Conservation (phyloP, 1,284 basidiomycete species). For the Apiotrichum gamsii region DNA sequence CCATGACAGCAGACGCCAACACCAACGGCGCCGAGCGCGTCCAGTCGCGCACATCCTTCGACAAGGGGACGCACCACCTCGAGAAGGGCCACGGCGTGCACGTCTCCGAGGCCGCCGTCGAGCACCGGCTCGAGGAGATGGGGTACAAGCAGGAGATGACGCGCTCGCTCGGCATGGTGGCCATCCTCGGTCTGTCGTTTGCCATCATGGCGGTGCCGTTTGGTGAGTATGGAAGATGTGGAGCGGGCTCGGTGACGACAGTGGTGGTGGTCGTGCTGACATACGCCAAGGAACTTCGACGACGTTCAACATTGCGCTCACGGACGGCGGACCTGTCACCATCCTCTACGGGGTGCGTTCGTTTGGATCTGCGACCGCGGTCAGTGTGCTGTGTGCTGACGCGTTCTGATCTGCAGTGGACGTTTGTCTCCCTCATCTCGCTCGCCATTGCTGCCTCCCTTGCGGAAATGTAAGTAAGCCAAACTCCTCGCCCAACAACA, state of each 20-base stretch:
- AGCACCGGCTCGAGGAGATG: slow-evolving; percentile 42
- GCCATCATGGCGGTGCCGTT: slow-evolving; percentile 47
- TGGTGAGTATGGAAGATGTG: slow-evolving; percentile 4
- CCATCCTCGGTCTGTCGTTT: slow-evolving; percentile 47
- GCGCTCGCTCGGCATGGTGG: slow-evolving; percentile 49
- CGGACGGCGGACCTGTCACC: slow-evolving; percentile 48
- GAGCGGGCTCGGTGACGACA: neutral
- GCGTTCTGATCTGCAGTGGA: slow-evolving; percentile 33
- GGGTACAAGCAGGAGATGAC: slow-evolving; percentile 49
- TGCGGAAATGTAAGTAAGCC: slow-evolving; percentile 45
- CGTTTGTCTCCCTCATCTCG: slow-evolving; percentile 49
- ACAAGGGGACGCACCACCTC: no score
- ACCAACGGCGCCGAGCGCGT: no score
- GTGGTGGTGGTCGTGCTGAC: slow-evolving; percentile 1
- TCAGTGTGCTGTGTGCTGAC: no score
- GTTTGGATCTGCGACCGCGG: no score
- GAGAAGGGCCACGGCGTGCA: neutral
- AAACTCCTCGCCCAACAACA: no score
- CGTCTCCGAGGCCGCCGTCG: slow-evolving; percentile 3
- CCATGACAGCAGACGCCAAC: no score
- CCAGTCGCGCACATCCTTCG: no score
- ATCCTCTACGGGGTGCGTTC: slow-evolving; percentile 47
- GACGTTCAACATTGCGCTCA: slow-evolving; percentile 48
- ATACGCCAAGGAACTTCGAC: slow-evolving; percentile 42
- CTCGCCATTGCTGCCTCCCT: slow-evolving; percentile 48